A percentile compares a stretch with the other conserved stretches of the same genome.
These are phyloP conservation scores for Maudiozyma saulgeensis DNA, from an alignment of 805 yeast genomes.

Conservation along the genomic window DNA sequence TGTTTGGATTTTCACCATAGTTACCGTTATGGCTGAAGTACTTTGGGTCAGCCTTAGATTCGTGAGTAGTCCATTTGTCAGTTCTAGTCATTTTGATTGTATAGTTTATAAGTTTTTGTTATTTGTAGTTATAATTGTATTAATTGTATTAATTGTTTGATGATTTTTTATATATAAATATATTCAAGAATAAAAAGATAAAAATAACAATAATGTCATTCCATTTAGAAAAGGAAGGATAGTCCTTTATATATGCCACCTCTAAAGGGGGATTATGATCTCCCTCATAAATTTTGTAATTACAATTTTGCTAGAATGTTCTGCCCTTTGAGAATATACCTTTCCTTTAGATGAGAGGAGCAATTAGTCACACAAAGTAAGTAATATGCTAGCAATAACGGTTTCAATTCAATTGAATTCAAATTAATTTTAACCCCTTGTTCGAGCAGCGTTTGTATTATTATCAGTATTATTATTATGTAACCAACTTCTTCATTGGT, in stretches of 20 bases:
- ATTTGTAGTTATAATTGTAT: background rate
- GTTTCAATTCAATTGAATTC: too few relatives aligned
- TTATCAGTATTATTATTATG: too few relatives aligned
- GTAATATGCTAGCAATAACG: too few relatives aligned
- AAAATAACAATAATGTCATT: background rate
- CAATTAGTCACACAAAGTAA: background rate
- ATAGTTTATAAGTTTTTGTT: background rate
- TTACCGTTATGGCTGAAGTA: slow-evolving; percentile 76
- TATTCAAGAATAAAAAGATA: background rate
- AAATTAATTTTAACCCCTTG: background rate
- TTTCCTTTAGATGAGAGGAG: background rate
- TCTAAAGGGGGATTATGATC: background rate
- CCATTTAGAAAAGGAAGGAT: background rate
- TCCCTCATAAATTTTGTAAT: background rate
- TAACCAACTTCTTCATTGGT: background rate
- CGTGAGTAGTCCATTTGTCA: slow-evolving; percentile 62
- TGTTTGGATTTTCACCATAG: slow-evolving; percentile 58
- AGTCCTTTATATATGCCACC: background rate
- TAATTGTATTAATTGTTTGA: background rate
- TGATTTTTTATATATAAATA: background rate
- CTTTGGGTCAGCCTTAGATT: slow-evolving; percentile 48
- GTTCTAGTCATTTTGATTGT: slow-evolving; percentile 57
- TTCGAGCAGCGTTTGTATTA: background rate
- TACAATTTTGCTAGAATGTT: background rate
- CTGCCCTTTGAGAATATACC: background rate